phyloP scores from a whole-genome alignment of 2,329 filamentous ascomycete species.

The Aspergillus brunneoviolaceus region DNA sequence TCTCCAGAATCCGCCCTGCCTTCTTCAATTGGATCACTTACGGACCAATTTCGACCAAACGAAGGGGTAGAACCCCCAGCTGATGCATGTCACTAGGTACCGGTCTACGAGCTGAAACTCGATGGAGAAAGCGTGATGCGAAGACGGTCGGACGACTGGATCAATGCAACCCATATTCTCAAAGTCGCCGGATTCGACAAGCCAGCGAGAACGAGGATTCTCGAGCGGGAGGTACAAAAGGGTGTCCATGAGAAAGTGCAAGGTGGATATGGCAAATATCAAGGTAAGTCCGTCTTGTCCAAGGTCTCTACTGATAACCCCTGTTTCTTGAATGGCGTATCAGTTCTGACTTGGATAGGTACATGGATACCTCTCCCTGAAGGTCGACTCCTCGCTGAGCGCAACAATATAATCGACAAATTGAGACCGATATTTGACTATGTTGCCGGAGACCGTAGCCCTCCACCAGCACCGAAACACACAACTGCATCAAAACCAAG shows the following conservation, averaged over 20 bases:
- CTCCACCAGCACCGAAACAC: constrained; percentile 91
- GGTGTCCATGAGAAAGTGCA: constrained; percentile 97
- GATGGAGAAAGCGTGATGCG: constrained; percentile 94
- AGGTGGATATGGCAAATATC: constrained; percentile 97
- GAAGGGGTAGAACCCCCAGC: neutral
- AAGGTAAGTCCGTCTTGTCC: constrained; percentile 57
- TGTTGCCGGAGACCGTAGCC: constrained; percentile 77
- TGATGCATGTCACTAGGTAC: constrained; percentile 61
- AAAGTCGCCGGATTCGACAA: constrained; percentile 98
- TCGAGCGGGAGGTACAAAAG: constrained; percentile 96
- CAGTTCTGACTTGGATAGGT: constrained; percentile 51
- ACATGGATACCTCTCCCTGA: constrained; percentile 92
- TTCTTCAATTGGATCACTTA: neutral
- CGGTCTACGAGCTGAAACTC: constrained; percentile 91
- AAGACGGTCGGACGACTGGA: constrained; percentile 88
- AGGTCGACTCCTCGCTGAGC: constrained; percentile 76
- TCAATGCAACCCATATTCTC: constrained; percentile 98
- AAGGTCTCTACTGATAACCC: neutral
- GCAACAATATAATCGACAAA: constrained; percentile 83
- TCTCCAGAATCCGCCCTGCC: neutral
- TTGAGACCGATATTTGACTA: constrained; percentile 88
- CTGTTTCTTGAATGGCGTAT: neutral
- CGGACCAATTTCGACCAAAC: neutral
- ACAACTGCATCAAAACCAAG: constrained; percentile 76
- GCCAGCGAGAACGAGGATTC: constrained; percentile 86